A percentile compares a stretch with the other conserved stretches of the same genome.
Conservation (phyloP, 148 eudicot genomes). For the Heliamphora exappendiculata region DNA sequence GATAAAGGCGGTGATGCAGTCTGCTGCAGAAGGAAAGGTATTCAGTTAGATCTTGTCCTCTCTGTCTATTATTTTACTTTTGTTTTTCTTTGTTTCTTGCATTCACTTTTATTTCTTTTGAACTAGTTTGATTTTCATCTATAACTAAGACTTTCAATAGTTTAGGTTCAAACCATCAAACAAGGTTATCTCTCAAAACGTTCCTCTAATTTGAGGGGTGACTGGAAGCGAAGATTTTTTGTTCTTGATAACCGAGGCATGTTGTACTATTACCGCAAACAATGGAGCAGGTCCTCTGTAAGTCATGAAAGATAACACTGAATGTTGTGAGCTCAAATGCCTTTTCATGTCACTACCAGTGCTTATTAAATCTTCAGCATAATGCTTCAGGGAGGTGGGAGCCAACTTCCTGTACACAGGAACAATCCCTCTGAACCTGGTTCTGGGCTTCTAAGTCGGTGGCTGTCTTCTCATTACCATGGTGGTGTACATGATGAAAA, state of each 20-base stretch:
- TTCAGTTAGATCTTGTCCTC: conserved; percentile 4
- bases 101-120: background rate
- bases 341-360: conserved; percentile 1
- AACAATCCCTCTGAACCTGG: conserved; percentile 55
- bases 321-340: background rate
- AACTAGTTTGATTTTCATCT: conserved; percentile 3
- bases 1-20: conserved; percentile 82
- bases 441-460: conserved; percentile 71
- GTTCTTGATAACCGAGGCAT: conserved; percentile 94
- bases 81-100: background rate
- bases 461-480: conserved; percentile 81
- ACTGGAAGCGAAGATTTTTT: conserved; percentile 95
- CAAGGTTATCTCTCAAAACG: conserved; percentile 96
- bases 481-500: conserved; percentile 67
- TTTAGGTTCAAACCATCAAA: conserved; percentile 87
- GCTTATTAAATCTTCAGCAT: background rate
- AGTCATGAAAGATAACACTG: conserved; percentile 22
- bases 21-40: conserved; percentile 86
- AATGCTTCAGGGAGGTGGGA: conserved; percentile 33
- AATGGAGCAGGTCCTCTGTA: conserved; percentile 66
- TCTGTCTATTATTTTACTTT: background rate
- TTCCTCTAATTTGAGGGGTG: conserved; percentile 89
- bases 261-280: conserved; percentile 93
- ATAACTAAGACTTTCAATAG: conserved; percentile 38
- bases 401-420: conserved; percentile 19